These are phyloP conservation scores for Suillus paluster DNA, from an alignment of 768 basidiomycete genomes.

Conservation along the genomic window DNA sequence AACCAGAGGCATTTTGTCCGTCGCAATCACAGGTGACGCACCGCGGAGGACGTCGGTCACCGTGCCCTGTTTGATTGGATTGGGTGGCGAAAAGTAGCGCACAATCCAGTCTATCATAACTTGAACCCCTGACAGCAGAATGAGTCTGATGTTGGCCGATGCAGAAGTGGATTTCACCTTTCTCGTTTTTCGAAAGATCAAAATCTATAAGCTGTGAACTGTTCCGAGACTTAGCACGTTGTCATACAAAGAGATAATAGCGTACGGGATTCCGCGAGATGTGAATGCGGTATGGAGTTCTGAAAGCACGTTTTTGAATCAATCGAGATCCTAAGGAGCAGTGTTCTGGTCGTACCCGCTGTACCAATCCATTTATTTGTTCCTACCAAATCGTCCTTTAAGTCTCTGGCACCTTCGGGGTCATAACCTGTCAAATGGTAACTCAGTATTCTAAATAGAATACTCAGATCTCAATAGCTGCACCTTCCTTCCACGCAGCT, in stretches of 20 bases:
- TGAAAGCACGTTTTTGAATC: slow-evolving; percentile 30
- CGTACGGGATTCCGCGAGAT: slow-evolving; percentile 83
- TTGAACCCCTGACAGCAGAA: slow-evolving; percentile 41
- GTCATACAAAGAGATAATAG: slow-evolving; percentile 12
- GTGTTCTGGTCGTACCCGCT: slow-evolving; percentile 50
- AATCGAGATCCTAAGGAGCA: neutral
- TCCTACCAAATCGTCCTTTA: slow-evolving; percentile 54
- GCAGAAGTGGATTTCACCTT: slow-evolving; percentile 41
- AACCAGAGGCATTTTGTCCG: slow-evolving; percentile 78
- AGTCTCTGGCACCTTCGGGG: slow-evolving; percentile 61
- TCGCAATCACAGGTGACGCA: slow-evolving; percentile 55
- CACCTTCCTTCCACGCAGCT: slow-evolving; percentile 76
- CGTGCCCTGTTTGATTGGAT: slow-evolving; percentile 36
- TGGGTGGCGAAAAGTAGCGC: slow-evolving; percentile 61
- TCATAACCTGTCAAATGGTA: slow-evolving; percentile 64
- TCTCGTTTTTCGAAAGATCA: slow-evolving; percentile 44
- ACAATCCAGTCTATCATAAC: slow-evolving; percentile 74
- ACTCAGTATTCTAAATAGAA: neutral
- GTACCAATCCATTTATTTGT: slow-evolving; percentile 84
- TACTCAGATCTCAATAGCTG: neutral
- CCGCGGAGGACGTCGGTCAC: slow-evolving; percentile 57
- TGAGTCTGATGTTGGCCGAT: neutral
- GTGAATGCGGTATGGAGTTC: slow-evolving; percentile 82
- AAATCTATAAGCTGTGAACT: slow-evolving; percentile 74
- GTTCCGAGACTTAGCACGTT: slow-evolving; percentile 2